Percentiles rank a stretch among this genome's conserved stretches.
These are phyloP conservation scores for Geotrichum europaeum DNA, from an alignment of 1,139 yeast species.

Conservation along the genomic window DNA sequence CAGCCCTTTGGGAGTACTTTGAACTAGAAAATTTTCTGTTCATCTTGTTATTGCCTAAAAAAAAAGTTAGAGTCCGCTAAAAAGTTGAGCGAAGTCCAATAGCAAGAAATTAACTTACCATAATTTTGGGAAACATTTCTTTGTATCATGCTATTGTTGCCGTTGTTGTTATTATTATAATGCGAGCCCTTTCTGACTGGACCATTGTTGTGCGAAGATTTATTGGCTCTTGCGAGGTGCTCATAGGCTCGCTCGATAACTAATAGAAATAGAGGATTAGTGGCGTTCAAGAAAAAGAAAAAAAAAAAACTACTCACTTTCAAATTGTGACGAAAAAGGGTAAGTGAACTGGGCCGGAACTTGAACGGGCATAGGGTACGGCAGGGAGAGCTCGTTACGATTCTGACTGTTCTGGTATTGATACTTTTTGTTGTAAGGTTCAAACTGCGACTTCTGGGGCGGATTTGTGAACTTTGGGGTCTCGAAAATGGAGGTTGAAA, in stretches of 20 bases:
- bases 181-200: background rate
- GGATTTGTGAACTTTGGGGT: constrained; percentile 1
- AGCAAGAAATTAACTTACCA: constrained; percentile 3
- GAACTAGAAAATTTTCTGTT: background rate
- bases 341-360: constrained; percentile 7
- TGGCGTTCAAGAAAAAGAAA: background rate
- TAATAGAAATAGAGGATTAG: background rate
- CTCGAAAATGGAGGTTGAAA: constrained; percentile 3
- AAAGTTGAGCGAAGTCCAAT: background rate
- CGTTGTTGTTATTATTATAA: background rate
- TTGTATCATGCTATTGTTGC: background rate
- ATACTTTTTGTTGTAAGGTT: background rate
- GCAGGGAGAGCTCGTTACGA: background rate
- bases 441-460: constrained; percentile 1
- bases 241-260: constrained; percentile 13
- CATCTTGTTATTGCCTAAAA: background rate
- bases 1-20: background rate
- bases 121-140: constrained; percentile 11
- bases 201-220: background rate
- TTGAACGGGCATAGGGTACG: constrained; percentile 5
- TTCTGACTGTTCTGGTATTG: background rate
- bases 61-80: background rate
- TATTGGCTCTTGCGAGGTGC: constrained; percentile 6
- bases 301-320: constrained; percentile 1
- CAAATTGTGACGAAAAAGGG: constrained; percentile 14